Evolutionary conservation across 2,329 filamentous ascomycete species (phyloP).

Genomic region (Colletotrichum orbiculare): DNA sequence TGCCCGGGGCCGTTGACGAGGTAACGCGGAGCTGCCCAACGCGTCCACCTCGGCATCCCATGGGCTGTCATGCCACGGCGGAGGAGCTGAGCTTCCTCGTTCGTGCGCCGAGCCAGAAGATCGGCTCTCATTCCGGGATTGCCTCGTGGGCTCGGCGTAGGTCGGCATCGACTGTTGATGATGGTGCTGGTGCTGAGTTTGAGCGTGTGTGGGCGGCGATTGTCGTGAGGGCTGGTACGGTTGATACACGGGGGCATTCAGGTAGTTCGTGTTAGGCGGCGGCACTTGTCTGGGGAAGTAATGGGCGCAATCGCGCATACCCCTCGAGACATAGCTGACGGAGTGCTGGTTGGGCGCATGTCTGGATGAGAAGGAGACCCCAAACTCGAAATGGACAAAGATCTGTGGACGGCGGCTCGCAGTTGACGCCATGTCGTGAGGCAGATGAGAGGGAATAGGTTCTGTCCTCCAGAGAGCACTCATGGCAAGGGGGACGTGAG

Average conservation of each 20-base stretch:
- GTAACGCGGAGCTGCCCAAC: conserved; percentile 43
- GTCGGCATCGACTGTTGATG: conserved; percentile 26
- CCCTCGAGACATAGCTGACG: conserved; percentile 59
- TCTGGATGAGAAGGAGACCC: conserved; percentile 60
- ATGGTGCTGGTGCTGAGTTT: conserved; percentile 35
- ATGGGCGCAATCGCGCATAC: conserved; percentile 53
- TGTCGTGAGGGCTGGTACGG: conserved; percentile 33
- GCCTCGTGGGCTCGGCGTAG: conserved; percentile 29
- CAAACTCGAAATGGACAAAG: conserved; percentile 64
- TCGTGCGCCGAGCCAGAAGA: conserved; percentile 48
- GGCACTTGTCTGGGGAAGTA: conserved; percentile 58
- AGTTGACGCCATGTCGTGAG: conserved; percentile 41
- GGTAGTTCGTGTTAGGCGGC: conserved; percentile 58
- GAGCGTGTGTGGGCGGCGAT: conserved; percentile 27
- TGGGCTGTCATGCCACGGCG: conserved; percentile 58
- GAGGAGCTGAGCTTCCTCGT: conserved; percentile 61
- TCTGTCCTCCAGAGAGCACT: conserved; percentile 40
- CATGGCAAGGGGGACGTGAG: conserved; percentile 15
- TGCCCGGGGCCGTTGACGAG: conserved; percentile 35
- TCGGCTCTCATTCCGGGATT: conserved; percentile 36
- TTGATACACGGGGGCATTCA: conserved; percentile 38
- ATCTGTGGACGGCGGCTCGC: conserved; percentile 53
- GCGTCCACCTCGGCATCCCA: conserved; percentile 55
- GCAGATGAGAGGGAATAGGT: conserved; percentile 40
- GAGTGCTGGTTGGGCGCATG: conserved; percentile 56